phyloP scores from a whole-genome alignment of 352 stramenopile genomes.

The Blastocystis sp. region DNA sequence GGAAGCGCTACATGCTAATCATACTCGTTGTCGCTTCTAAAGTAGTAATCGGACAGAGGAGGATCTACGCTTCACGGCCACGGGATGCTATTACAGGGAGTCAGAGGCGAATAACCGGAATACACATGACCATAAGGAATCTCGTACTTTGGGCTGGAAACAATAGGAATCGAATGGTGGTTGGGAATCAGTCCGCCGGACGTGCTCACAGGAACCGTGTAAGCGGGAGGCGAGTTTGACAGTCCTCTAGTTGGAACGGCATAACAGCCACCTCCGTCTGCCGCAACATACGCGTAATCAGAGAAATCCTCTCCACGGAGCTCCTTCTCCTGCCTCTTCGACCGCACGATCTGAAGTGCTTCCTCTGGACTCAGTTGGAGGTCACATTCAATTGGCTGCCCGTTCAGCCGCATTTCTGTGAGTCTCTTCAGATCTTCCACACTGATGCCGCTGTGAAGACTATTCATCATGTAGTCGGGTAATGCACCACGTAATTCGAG shows the following conservation, averaged over 20 bases:
- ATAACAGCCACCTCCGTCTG: no score
- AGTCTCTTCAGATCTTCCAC: conserved; percentile 38
- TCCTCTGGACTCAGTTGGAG: conserved; percentile 25
- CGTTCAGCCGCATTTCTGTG: conserved; percentile 15
- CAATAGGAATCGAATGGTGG: no score
- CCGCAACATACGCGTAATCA: no score
- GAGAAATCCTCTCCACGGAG: no score
- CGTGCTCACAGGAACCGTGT: no score
- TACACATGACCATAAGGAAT: no score
- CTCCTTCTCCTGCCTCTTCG: background rate
- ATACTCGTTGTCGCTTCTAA: background rate
- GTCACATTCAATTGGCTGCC: conserved; percentile 8
- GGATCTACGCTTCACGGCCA: background rate
- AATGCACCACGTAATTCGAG: background rate
- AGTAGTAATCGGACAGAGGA: background rate
- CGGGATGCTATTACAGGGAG: no score
- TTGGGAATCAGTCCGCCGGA: no score
- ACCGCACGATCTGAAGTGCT: background rate
- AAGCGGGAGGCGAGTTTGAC: no score
- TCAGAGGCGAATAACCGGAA: no score
- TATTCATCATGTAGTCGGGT: background rate
- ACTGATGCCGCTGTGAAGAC: conserved; percentile 29
- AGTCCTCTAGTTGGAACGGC: no score
- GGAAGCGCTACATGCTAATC: background rate
- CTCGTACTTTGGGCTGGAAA: no score